phyloP scores from a whole-genome alignment of 805 yeast species.

The Nakazawaea ambrosiae region DNA sequence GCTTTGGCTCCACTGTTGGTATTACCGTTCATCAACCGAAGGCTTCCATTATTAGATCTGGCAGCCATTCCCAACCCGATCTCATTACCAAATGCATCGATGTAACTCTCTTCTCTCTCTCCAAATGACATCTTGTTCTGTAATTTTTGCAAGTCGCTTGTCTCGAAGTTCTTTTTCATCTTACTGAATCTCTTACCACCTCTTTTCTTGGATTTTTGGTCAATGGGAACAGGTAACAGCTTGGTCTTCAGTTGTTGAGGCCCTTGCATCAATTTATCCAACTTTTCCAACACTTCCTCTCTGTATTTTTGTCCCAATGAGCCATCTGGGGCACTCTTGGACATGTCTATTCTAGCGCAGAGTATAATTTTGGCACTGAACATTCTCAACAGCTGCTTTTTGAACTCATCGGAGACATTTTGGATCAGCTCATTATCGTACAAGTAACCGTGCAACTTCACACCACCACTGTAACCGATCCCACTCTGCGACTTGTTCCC shows the following conservation, averaged over 20 bases:
- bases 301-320: conserved; percentile 51
- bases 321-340: conserved; percentile 34
- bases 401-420: conserved; percentile 47
- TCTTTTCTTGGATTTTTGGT: conserved; percentile 69
- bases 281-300: conserved; percentile 50
- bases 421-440: conserved; percentile 55
- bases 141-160: conserved; percentile 75
- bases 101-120: conserved; percentile 52
- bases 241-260: conserved; percentile 67
- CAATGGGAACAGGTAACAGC: conserved; percentile 68
- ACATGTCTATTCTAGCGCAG: conserved; percentile 76
- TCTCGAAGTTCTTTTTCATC: conserved; percentile 70
- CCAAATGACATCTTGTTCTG: conserved; percentile 86
- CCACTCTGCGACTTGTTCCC: conserved; percentile 48
- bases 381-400: conserved; percentile 69
- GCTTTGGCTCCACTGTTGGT: not conserved
- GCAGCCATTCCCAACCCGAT: conserved; percentile 73
- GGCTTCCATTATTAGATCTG: conserved; percentile 17
- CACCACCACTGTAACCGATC: conserved; percentile 33
- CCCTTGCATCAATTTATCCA: conserved; percentile 70
- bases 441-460: conserved; percentile 63
- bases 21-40: conserved; percentile 4
- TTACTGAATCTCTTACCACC: conserved; percentile 82
- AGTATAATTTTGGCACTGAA: conserved; percentile 72
- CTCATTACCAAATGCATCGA: conserved; percentile 72